Base-by-base conservation (phyloP, 1,284 basidiomycete species). In the Lignosus rhinocerotis region DNA sequence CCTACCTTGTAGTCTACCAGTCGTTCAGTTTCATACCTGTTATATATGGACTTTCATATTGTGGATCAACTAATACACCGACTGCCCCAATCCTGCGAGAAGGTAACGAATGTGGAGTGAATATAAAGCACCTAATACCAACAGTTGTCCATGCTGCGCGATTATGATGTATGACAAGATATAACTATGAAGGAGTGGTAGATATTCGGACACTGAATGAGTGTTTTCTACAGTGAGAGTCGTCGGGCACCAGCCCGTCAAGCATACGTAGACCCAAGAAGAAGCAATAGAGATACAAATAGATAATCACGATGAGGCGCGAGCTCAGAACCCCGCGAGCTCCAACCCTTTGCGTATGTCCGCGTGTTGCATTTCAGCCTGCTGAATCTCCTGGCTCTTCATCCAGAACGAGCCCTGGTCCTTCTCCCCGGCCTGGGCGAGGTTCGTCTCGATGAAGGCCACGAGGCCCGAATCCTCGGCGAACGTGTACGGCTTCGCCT, bases 271-370 rank as follows among this genome's bases (percentile, higher is more conserved):
- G 44, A 52, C 53, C 41, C 42, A 30, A 42, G 51, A 33, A 51
- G 34, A 41, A 33, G 51, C 34, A 55, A 54, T 34, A 57, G 31
- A 55, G 30, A 56, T 62, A 53, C 57, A 55, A 58, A 63, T 63
- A 63, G 60, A 59, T 63, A 63, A 9, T 44, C 25, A 5, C 21
- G 17, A 34, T 42, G 42, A 42, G 7, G 43, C 52, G 55, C 25
- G 48, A 53, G 52, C 56, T 73, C 64, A 86, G 65, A 86, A 86
- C 11, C 84, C 84, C 53, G 84, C 84, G 31, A 79, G 80, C 69
- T 85, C 83, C 48, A 86, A 70, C 19, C 83, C 83, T 65, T 79
- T 82, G 63, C 83, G 74, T 55, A 87, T 84, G 70, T 88, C 84
- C 21, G 83, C 82, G 69, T 85, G 79, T 21, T 80, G 78, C 50